Conservation (phyloP, 2,329 filamentous ascomycete species). For the Aspergillus chevalieri region DNA sequence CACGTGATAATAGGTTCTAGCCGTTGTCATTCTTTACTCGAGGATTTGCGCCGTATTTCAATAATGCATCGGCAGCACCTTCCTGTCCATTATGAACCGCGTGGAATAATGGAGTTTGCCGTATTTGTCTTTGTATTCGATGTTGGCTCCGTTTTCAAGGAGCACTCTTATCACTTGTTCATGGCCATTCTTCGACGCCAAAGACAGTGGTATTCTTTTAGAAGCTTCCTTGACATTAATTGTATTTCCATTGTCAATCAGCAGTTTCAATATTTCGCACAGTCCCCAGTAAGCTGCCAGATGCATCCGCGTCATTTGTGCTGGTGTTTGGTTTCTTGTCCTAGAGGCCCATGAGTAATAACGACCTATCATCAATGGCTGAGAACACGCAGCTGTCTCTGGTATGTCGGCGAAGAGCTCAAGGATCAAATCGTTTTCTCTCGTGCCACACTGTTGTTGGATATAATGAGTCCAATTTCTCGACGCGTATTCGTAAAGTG, state of each 20-base stretch:
- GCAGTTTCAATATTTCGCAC: not conserved
- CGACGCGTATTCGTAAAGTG: slow-evolving; percentile 19
- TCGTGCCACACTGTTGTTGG: not conserved
- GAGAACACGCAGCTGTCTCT: too few species aligned
- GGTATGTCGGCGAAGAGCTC: too few species aligned
- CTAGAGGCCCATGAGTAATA: too few species aligned
- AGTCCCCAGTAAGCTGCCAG: not conserved
- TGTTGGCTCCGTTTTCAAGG: not conserved
- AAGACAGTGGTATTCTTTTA: not conserved
- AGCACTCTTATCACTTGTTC: not conserved
- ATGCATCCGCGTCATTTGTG: not conserved
- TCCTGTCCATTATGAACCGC: not conserved
- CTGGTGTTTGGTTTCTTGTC: too few species aligned
- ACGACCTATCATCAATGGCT: too few species aligned
- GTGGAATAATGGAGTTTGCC: not conserved
- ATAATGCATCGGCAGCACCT: not conserved
- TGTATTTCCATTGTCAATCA: not conserved
- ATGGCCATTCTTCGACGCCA: not conserved
- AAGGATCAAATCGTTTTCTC: not conserved
- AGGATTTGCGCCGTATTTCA: too few species aligned
- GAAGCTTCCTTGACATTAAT: not conserved
- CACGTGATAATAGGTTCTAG: not conserved
- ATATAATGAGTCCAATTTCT: slow-evolving; percentile 19
- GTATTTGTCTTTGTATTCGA: not conserved
- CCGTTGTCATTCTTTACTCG: too few species aligned